Percentiles rank a stretch among this genome's conserved stretches.
Evolutionary conservation across 345 rosid genomes (phyloP).

Genomic region (Cardiospermum halicacabum): DNA sequence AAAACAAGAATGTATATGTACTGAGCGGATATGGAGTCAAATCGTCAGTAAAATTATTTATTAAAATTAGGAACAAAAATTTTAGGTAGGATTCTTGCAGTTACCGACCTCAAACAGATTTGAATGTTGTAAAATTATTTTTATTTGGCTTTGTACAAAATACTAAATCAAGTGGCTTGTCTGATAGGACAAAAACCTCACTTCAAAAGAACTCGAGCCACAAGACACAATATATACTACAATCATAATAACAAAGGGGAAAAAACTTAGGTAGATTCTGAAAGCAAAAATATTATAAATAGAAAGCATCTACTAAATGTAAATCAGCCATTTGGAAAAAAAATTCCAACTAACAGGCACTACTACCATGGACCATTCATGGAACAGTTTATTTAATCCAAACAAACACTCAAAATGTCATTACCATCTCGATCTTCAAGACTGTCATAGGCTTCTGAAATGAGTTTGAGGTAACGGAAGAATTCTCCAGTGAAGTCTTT

Average conservation of each 20-base stretch:
- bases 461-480: slow-evolving; percentile 53
- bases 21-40: not conserved
- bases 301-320: not conserved
- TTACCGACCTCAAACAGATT: not conserved
- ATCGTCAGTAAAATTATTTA: not conserved
- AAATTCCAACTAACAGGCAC: not conserved
- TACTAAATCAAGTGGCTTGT: not conserved
- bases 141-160: not conserved
- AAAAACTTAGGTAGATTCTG: not conserved
- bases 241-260: not conserved
- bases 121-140: not conserved
- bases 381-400: slow-evolving; percentile 6
- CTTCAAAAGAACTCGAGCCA: not conserved
- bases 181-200: not conserved
- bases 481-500: slow-evolving; percentile 80
- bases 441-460: slow-evolving; percentile 62
- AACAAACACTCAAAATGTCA: slow-evolving; percentile 5
- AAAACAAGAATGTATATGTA: not conserved
- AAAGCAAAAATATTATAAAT: not conserved
- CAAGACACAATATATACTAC: not conserved
- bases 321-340: not conserved
- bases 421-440: slow-evolving; percentile 92
- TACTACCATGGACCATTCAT: not conserved
- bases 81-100: not conserved
- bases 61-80: not conserved